These are phyloP conservation scores for Trichoderma sp. DNA, from an alignment of 2,329 filamentous ascomycete species.

Conservation along the genomic window DNA sequence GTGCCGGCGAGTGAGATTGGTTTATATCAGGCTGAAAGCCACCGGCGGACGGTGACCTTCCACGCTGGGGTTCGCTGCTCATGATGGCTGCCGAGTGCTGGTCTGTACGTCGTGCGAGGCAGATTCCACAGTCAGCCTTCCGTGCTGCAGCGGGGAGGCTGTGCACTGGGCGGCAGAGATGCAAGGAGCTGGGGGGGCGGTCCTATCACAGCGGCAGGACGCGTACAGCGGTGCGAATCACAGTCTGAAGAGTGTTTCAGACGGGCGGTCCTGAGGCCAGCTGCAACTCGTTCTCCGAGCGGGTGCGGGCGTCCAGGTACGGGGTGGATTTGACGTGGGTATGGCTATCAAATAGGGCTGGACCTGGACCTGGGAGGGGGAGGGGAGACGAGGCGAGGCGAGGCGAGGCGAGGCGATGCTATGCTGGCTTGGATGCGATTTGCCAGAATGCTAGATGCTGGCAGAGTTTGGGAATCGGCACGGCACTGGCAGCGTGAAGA, in stretches of 20 bases:
- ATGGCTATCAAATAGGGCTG: constrained; percentile 18
- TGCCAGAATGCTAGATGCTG: constrained; percentile 2
- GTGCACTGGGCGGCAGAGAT: constrained; percentile 27
- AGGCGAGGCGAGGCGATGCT: constrained; percentile 5
- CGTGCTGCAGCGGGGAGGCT: constrained; percentile 39
- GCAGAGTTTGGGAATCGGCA: constrained; percentile 12
- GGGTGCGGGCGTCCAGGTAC: constrained; percentile 18
- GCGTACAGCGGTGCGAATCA: constrained; percentile 20
- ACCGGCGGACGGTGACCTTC: constrained; percentile 61
- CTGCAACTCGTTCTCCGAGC: constrained; percentile 12
- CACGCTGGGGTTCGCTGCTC: constrained; percentile 45
- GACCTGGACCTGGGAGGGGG: neutral
- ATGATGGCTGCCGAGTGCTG: constrained; percentile 33
- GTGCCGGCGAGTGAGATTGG: constrained; percentile 63
- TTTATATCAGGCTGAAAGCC: constrained; percentile 64
- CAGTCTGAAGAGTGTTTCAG: constrained; percentile 19
- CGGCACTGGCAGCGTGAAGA: neutral
- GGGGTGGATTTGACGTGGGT: constrained; percentile 16
- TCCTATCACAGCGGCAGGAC: constrained; percentile 22
- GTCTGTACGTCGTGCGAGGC: constrained; percentile 36
- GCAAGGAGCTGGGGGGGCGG: constrained; percentile 24
- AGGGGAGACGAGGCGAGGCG: neutral
- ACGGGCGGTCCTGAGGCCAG: constrained; percentile 13
- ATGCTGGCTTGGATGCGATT: neutral
- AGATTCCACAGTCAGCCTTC: constrained; percentile 47